Evolutionary conservation across 2,329 filamentous ascomycete species (phyloP).

Genomic region (Fusarium scirpi): DNA sequence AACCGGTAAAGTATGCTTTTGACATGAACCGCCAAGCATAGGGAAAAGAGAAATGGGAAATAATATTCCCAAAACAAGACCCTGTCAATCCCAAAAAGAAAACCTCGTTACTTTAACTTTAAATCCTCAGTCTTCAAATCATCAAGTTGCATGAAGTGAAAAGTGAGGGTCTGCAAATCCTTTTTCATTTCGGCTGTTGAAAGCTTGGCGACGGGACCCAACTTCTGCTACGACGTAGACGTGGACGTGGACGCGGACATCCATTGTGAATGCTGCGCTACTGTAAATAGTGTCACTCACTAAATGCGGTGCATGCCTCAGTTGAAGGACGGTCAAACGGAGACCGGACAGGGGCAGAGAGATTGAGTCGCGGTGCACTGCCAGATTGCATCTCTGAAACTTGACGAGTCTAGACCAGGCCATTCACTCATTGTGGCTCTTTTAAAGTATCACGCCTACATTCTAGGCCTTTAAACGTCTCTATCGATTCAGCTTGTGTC

Average conservation of each 20-base stretch:
- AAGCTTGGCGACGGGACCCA: slow-evolving; percentile 37
- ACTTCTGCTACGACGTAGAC: neutral
- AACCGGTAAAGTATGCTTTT: slow-evolving; percentile 20
- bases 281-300: slow-evolving; percentile 37
- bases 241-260: slow-evolving; percentile 13
- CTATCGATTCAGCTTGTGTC: slow-evolving; percentile 26
- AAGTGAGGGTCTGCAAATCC: slow-evolving; percentile 5
- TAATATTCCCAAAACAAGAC: slow-evolving; percentile 21
- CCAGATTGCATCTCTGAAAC: neutral
- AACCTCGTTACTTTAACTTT: slow-evolving; percentile 18
- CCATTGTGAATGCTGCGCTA: slow-evolving; percentile 12
- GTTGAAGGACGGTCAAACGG: slow-evolving; percentile 6
- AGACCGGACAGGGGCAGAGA: slow-evolving; percentile 6
- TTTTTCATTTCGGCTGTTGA: slow-evolving; percentile 43
- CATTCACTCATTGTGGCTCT: slow-evolving; percentile 10
- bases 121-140: slow-evolving; percentile 25
- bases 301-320: slow-evolving; percentile 26
- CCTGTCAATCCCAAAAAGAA: slow-evolving; percentile 16
- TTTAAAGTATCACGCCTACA: neutral
- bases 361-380: too few species aligned
- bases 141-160: neutral
- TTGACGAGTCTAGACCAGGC: slow-evolving; percentile 19
- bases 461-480: slow-evolving; percentile 18
- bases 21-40: slow-evolving; percentile 13
- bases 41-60: slow-evolving; percentile 11